phyloP scores from a whole-genome alignment of 148 eudicot genomes.

The Nepenthes mirabilis region DNA sequence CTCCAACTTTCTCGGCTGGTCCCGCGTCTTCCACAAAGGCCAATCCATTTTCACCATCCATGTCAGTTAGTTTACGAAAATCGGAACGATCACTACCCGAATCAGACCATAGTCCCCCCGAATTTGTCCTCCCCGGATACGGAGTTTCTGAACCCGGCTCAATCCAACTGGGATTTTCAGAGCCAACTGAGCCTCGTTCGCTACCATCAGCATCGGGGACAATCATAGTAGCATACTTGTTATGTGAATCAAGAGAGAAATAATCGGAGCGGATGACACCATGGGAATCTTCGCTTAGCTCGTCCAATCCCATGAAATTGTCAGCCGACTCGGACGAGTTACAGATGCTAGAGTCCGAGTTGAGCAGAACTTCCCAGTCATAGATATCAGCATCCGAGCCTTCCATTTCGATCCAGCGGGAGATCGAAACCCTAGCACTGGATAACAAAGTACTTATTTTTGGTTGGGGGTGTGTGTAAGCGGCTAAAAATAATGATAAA shows the following conservation, averaged over 20 bases:
- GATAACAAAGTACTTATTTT: too few species aligned
- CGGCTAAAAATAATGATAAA: too few species aligned
- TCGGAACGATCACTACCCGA: constrained; percentile 32
- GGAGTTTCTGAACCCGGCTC: constrained; percentile 44
- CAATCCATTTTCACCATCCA: constrained; percentile 4
- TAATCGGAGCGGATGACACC: constrained; percentile 49
- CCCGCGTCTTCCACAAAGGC: neutral
- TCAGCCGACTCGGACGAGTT: constrained; percentile 1
- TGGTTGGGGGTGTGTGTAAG: too few species aligned
- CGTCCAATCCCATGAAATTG: neutral
- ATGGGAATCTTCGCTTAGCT: neutral
- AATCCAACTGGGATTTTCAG: constrained; percentile 69
- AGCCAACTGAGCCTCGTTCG: constrained; percentile 20
- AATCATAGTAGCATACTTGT: neutral
- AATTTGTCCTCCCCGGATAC: constrained; percentile 3
- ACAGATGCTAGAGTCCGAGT: neutral
- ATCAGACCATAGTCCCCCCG: constrained; percentile 36
- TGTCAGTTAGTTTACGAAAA: constrained; percentile 9
- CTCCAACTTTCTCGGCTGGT: too few species aligned
- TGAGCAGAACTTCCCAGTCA: neutral
- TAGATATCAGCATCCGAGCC: too few species aligned
- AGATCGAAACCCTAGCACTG: too few species aligned
- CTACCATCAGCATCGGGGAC: neutral
- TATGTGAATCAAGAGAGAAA: constrained; percentile 42
- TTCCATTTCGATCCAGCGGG: too few species aligned